These are phyloP conservation scores for Dovyalis caffra DNA, from an alignment of 345 rosid species.

Conservation along the genomic window DNA sequence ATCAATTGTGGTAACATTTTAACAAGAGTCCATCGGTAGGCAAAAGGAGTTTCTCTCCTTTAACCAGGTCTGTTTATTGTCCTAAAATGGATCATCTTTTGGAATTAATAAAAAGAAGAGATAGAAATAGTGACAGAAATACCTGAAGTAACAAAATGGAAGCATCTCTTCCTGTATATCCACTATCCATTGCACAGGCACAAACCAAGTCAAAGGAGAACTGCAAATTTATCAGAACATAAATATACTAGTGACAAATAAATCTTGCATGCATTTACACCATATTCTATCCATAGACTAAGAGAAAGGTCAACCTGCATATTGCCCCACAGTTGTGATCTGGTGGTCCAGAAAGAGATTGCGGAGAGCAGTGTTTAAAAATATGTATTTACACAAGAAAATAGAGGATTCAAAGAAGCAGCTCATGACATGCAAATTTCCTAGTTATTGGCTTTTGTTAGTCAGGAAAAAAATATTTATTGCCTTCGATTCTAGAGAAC, in stretches of 20 bases:
- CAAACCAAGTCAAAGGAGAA: slow-evolving; percentile 9
- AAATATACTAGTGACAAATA: background rate
- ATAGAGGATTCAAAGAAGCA: background rate
- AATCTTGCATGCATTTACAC: background rate
- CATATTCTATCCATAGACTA: background rate
- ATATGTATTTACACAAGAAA: background rate
- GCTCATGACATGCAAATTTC: background rate
- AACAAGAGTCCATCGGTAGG: background rate
- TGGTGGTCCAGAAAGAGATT: background rate
- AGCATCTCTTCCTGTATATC: slow-evolving; percentile 6
- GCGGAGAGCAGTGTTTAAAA: background rate
- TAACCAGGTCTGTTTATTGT: background rate
- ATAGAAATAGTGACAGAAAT: background rate
- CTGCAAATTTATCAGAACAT: slow-evolving; percentile 9
- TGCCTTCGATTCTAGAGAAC: slow-evolving; percentile 18
- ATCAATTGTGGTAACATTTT: background rate
- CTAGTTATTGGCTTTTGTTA: background rate
- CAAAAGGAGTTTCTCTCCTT: background rate
- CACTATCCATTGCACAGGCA: background rate
- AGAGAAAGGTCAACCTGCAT: background rate
- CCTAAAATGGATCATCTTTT: background rate
- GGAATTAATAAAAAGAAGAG: background rate
- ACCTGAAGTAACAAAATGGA: slow-evolving; percentile 26
- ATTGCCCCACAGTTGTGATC: background rate
- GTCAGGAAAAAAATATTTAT: background rate